Evolutionary conservation across 495 filamentous ascomycete species (phyloP).

Genomic region (Penicillium turbatum): DNA sequence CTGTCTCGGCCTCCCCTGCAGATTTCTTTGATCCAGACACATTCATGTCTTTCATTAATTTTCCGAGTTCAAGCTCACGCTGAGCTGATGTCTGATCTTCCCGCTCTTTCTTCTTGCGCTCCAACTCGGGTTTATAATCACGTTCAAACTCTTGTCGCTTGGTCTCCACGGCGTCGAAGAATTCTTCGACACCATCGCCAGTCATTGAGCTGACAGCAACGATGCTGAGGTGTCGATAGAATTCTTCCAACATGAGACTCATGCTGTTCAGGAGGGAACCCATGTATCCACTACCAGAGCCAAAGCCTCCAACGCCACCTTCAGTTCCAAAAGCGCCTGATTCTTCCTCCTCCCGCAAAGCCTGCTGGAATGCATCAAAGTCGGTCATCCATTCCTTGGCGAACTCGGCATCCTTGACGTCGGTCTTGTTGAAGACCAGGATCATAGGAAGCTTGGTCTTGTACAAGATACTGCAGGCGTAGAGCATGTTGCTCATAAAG

Average conservation of each 20-base stretch:
- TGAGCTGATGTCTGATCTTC: conserved; percentile 65
- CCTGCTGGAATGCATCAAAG: conserved; percentile 91
- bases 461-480: conserved; percentile 96
- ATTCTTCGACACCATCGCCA: conserved; percentile 84
- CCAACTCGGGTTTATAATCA: conserved; percentile 90
- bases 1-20: conserved; percentile 39
- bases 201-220: conserved; percentile 93
- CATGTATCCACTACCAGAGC: conserved; percentile 90
- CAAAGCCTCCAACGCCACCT: conserved; percentile 55
- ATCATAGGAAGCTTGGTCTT: conserved; percentile 99
- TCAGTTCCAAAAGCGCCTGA: conserved; percentile 70
- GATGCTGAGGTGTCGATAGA: conserved; percentile 87
- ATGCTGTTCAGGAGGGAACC: conserved; percentile 93
- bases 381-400: conserved; percentile 99
- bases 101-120: conserved; percentile 67
- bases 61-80: conserved; percentile 76
- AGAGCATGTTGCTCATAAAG: conserved; percentile 99
- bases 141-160: conserved; percentile 86
- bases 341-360: conserved; percentile 74
- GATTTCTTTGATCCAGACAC: conserved; percentile 49
- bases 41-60: conserved; percentile 92
- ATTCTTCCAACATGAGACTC: conserved; percentile 96
- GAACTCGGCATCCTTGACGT: conserved; percentile 84
- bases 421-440: conserved; percentile 96
- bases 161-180: conserved; percentile 80